A percentile compares a stretch with the other conserved stretches of the same genome.
Evolutionary conservation across 2,329 filamentous ascomycete species (phyloP).

Genomic region (Myriosclerotinia curreyana): DNA sequence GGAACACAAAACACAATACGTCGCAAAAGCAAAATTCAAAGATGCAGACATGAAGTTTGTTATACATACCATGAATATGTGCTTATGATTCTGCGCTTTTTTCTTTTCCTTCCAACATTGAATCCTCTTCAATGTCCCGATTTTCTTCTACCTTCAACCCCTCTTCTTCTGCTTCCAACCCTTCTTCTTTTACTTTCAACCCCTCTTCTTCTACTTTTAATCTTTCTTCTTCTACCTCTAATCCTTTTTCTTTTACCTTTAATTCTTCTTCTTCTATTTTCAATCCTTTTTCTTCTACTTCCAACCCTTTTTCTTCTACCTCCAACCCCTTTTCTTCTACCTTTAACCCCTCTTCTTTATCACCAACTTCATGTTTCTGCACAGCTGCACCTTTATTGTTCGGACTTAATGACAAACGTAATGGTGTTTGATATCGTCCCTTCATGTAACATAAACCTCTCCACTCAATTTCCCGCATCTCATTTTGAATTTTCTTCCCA

Average conservation of each 20-base stretch:
- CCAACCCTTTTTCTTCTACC: too few species aligned
- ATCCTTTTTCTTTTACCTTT: too few species aligned
- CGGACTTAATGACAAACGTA: background rate
- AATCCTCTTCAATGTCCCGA: too few species aligned
- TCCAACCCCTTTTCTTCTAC: background rate
- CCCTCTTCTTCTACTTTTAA: too few species aligned
- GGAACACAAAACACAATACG: background rate
- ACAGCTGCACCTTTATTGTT: background rate
- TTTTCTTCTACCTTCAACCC: too few species aligned
- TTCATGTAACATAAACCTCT: conserved; percentile 7
- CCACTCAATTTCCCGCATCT: background rate
- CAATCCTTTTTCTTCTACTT: too few species aligned
- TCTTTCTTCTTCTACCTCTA: too few species aligned
- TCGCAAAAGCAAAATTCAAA: background rate
- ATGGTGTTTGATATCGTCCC: background rate
- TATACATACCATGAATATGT: conserved; percentile 2
- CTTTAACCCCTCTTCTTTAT: background rate
- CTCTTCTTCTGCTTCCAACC: too few species aligned
- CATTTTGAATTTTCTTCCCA: background rate
- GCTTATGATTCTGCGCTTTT: background rate
- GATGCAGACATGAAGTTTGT: background rate
- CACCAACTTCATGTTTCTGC: background rate
- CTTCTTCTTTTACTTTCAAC: too few species aligned
- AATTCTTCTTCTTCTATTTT: too few species aligned
- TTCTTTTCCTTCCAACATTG: too few species aligned